These are phyloP conservation scores for Alternaria sp. DNA, from an alignment of 2,329 filamentous ascomycete genomes.

Conservation along the genomic window DNA sequence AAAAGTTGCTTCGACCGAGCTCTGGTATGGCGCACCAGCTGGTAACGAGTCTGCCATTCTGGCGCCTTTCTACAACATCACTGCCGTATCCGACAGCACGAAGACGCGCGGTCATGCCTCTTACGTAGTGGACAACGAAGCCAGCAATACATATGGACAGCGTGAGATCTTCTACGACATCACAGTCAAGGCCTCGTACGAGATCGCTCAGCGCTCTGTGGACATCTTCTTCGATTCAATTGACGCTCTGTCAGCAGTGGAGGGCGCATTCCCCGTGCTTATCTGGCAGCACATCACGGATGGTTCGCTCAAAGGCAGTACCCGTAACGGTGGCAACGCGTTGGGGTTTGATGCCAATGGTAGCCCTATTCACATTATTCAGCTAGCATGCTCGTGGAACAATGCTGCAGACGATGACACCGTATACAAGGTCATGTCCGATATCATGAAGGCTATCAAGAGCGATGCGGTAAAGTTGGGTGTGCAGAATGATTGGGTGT, in stretches of 20 bases:
- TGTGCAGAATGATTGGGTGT: slow-evolving; percentile 47
- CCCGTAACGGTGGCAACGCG: slow-evolving; percentile 28
- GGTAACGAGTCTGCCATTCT: slow-evolving; percentile 2
- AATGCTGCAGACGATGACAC: slow-evolving; percentile 26
- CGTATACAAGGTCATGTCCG: slow-evolving; percentile 21
- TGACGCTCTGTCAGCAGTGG: slow-evolving; percentile 8
- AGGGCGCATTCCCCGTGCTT: slow-evolving; percentile 19
- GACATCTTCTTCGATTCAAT: slow-evolving; percentile 19
- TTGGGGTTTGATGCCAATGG: slow-evolving; percentile 26
- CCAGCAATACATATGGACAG: slow-evolving; percentile 2
- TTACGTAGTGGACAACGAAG: slow-evolving; percentile 11
- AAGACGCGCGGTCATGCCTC: slow-evolving; percentile 6
- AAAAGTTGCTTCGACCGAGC: slow-evolving; percentile 17
- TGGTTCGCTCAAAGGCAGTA: slow-evolving; percentile 30
- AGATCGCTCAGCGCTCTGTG: slow-evolving; percentile 21
- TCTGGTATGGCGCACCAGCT: slow-evolving; percentile 30
- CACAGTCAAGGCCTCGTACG: slow-evolving; percentile 19
- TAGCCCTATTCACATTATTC: slow-evolving; percentile 30
- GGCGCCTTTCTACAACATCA: slow-evolving; percentile 13
- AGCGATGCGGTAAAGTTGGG: slow-evolving; percentile 13
- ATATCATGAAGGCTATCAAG: slow-evolving; percentile 20
- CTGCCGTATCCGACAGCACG: not conserved
- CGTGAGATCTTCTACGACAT: slow-evolving; percentile 24
- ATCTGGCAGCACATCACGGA: slow-evolving; percentile 28
- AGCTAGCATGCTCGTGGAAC: slow-evolving; percentile 29